phyloP scores from a whole-genome alignment of 345 rosid genomes.

The Lepidium aucheri region DNA sequence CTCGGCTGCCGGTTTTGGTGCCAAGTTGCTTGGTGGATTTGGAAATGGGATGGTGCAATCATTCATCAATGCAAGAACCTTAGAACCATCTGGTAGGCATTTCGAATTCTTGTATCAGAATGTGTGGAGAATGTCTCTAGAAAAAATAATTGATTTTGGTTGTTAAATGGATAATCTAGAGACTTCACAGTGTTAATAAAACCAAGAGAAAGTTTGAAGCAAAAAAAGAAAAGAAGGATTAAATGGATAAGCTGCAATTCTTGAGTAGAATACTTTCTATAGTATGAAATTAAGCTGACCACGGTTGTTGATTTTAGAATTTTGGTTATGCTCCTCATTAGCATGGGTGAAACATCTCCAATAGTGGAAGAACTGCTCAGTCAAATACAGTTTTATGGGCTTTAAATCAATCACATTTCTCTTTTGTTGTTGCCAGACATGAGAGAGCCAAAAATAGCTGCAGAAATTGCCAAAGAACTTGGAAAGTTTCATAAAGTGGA shows the following conservation, averaged over 20 bases:
- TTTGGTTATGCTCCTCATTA: neutral
- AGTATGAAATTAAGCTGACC: neutral
- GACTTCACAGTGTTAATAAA: neutral
- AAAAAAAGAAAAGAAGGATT: no score
- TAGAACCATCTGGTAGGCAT: conserved; percentile 57
- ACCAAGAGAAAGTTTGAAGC: neutral
- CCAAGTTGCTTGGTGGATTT: conserved; percentile 84
- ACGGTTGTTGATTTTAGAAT: neutral
- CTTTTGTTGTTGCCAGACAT: conserved; percentile 47
- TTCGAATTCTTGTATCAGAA: neutral
- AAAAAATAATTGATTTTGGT: neutral
- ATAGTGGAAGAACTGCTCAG: neutral
- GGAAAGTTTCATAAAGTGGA: conserved; percentile 69
- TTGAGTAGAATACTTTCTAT: neutral
- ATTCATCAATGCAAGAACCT: conserved; percentile 77
- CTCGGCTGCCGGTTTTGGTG: conserved; percentile 96
- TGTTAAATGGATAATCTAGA: no score
- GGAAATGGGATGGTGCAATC: conserved; percentile 97
- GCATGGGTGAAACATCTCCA: neutral
- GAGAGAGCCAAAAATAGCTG: conserved; percentile 69
- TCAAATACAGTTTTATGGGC: neutral
- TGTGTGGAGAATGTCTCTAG: neutral
- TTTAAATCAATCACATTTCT: neutral
- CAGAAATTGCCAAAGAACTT: conserved; percentile 85
- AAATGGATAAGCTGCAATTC: neutral